Evolutionary conservation across 176 grass and related monocot species (phyloP).

Genomic region (maize (Zea mays)): DNA sequence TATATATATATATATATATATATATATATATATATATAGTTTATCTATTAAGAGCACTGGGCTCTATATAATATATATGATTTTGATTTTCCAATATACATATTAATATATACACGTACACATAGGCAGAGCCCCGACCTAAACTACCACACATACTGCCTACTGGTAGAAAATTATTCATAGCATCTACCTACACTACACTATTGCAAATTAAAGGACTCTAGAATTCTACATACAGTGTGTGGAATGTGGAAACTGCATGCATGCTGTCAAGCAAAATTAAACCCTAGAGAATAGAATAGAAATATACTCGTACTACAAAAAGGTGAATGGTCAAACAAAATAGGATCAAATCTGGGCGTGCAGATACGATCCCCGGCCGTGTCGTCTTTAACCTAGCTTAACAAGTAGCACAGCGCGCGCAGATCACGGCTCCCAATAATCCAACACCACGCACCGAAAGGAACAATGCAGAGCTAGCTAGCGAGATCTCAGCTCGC

Average conservation of each 20-base stretch:
- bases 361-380: background rate
- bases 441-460: too few relatives aligned
- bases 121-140: conserved; percentile 7
- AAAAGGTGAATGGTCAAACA: background rate
- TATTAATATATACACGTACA: background rate
- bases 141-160: conserved; percentile 1
- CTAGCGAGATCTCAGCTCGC: background rate
- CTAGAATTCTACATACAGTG: background rate
- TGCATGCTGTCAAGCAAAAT: too few relatives aligned
- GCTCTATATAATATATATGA: too few relatives aligned
- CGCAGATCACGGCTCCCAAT: background rate
- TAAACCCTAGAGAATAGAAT: too few relatives aligned
- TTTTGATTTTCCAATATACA: too few relatives aligned
- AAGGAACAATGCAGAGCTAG: too few relatives aligned
- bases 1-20: too few relatives aligned
- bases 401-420: background rate
- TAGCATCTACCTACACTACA: too few relatives aligned
- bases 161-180: background rate
- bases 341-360: conserved; percentile 2
- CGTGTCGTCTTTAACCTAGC: background rate
- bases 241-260: background rate
- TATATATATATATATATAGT: too few relatives aligned
- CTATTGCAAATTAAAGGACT: too few relatives aligned
- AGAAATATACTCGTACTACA: too few relatives aligned
- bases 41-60: too few relatives aligned